Evolutionary conservation across 352 stramenopile genomes (phyloP).

Genomic region (Globisporangium solare): DNA sequence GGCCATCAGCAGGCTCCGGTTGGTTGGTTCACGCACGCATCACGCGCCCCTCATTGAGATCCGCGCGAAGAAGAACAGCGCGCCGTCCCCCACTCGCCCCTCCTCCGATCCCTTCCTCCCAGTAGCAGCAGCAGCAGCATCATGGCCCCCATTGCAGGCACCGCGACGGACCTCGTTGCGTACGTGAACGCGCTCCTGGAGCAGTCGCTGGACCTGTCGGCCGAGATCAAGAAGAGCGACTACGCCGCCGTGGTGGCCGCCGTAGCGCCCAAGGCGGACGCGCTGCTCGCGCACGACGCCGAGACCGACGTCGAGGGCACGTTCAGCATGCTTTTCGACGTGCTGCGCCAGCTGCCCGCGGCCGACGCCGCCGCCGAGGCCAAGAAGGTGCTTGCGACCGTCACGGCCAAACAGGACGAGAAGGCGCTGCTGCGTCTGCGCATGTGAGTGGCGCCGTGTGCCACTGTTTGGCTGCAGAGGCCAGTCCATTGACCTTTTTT

Average conservation of each 20-base stretch:
- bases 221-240: conserved; percentile 66
- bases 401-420: conserved; percentile 42
- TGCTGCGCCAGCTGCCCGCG: conserved; percentile 32
- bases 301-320: conserved; percentile 76
- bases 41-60: background rate
- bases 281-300: conserved; percentile 58
- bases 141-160: conserved; percentile 9
- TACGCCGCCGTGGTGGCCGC: conserved; percentile 37
- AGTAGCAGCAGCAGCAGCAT: background rate
- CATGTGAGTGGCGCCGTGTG: conserved; percentile 31
- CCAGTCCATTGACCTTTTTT: background rate
- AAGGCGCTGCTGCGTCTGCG: conserved; percentile 67
- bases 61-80: background rate
- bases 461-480: background rate
- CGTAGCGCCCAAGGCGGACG: conserved; percentile 42
- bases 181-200: conserved; percentile 81
- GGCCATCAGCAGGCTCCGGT: background rate
- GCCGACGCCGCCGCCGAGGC: conserved; percentile 27
- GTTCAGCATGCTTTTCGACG: conserved; percentile 66
- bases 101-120: background rate
- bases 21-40: background rate
- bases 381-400: conserved; percentile 41
- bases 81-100: background rate
- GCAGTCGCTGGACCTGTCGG: conserved; percentile 38
- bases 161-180: conserved; percentile 56